These are phyloP conservation scores for Dothiorella sarmentorum DNA, from an alignment of 2,329 filamentous ascomycete genomes.

Conservation along the genomic window DNA sequence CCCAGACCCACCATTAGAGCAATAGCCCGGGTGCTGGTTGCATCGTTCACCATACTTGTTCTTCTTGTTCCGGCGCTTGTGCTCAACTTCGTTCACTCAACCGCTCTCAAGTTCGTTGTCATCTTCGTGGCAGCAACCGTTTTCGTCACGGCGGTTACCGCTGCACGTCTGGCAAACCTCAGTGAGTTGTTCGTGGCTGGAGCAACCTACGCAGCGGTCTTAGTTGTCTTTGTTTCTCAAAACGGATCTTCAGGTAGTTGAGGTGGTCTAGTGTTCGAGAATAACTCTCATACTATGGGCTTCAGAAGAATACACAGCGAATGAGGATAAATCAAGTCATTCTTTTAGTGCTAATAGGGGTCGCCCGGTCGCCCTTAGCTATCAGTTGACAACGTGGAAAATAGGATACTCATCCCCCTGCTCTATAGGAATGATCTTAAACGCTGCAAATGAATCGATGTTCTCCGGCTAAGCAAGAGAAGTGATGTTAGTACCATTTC, in stretches of 20 bases:
- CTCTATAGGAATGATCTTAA: slow-evolving; percentile 35
- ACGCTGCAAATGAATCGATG: slow-evolving; percentile 37
- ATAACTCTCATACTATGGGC: background rate
- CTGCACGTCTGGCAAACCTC: too few species aligned
- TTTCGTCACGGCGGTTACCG: background rate
- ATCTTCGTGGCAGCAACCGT: background rate
- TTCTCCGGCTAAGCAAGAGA: slow-evolving; percentile 31
- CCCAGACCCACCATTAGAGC: too few species aligned
- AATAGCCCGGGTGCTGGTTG: too few species aligned
- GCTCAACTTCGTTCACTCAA: background rate
- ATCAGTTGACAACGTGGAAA: slow-evolving; percentile 19
- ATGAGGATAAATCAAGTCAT: too few species aligned
- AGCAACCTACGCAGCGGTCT: background rate
- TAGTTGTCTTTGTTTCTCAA: background rate
- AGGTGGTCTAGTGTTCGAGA: too few species aligned
- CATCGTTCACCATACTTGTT: background rate
- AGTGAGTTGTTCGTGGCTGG: background rate
- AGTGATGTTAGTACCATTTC: too few species aligned
- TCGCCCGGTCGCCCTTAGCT: too few species aligned
- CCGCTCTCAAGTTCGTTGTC: background rate
- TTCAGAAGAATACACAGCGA: too few species aligned
- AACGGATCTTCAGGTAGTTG: background rate
- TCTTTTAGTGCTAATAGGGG: too few species aligned
- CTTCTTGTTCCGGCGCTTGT: background rate
- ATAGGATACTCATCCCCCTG: slow-evolving; percentile 36